phyloP scores from a whole-genome alignment of 768 basidiomycete species.

The Suillus placidus region DNA sequence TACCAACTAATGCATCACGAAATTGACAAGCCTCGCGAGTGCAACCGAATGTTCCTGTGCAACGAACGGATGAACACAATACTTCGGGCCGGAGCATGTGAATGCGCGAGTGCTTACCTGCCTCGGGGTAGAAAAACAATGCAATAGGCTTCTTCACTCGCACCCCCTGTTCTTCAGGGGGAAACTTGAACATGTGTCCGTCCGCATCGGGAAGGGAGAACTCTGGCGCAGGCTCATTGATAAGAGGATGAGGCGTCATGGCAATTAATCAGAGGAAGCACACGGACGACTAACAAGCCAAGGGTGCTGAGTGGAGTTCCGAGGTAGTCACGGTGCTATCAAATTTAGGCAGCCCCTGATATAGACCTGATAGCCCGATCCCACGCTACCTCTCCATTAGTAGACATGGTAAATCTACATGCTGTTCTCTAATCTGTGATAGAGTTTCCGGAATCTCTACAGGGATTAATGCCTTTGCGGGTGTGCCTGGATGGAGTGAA shows the following conservation, averaged over 20 bases:
- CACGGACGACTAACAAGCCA: neutral
- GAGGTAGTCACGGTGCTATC: neutral
- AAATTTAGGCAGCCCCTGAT: conserved; percentile 15
- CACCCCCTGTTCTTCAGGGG: conserved; percentile 52
- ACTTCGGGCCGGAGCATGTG: conserved; percentile 4
- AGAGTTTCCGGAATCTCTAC: neutral
- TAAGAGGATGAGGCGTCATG: conserved; percentile 54
- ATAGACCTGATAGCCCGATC: neutral
- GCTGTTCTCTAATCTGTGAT: conserved; percentile 13
- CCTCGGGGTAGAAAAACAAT: conserved; percentile 79
- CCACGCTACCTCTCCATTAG: conserved; percentile 6
- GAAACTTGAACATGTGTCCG: conserved; percentile 61
- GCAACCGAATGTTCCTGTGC: conserved; percentile 70
- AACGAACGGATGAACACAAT: conserved; percentile 1
- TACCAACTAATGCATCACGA: conserved; percentile 74
- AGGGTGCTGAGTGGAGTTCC: neutral
- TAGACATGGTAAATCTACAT: neutral
- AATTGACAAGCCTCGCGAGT: conserved; percentile 84
- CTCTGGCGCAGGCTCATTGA: conserved; percentile 66
- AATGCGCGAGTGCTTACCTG: conserved; percentile 46
- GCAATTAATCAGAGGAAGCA: conserved; percentile 11
- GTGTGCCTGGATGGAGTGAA: too few species aligned
- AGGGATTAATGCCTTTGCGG: neutral
- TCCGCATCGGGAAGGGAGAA: conserved; percentile 67
- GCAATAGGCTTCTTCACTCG: conserved; percentile 53